Base-by-base conservation (phyloP, 164 flowering plant species). In the Litsea cubeba region DNA sequence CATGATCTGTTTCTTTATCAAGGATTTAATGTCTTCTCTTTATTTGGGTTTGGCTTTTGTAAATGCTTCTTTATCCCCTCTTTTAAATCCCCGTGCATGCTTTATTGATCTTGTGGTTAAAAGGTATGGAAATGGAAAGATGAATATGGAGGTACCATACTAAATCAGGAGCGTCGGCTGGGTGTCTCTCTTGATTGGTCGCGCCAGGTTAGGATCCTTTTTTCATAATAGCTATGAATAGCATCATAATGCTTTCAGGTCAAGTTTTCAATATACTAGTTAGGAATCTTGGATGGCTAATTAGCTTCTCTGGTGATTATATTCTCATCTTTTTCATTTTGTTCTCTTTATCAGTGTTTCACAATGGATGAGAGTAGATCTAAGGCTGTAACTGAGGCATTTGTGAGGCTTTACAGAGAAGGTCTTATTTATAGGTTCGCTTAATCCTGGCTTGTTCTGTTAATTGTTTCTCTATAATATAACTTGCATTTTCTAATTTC, bases 181-280 rank as follows among this genome's bases (percentile, higher is more conserved):
- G 99, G 97, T 76, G 92, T 92, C n/a, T 91, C 99, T 79, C 91
- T 94, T 76, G 99, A 96, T 80, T 96, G 99, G 99, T 88, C 99
- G 4, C 98, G 98, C 65, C 97, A 96, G 95, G 98, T 96, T 78
- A 74, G 74, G 10, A 67, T 68, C 74, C 62, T 15, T 11, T 5
- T 12, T 50, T 71, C 2, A 26, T 67, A 23, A 12, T 46, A n/a
- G 3, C 12, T 14, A 18, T 10, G 46, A 18, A 30, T n/a, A 23
- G 7, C 6, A 75, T 23, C 23, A 24, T 8, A 50, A 58, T 72
- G 18, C 12, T 68, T 62, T 72, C 24, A 54, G 32, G 20, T 40
- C 46, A 40, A 7, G 46, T 40, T 40, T 14, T 54, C 60, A 54
- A 3, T 54, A 54, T 15, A 54, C 60, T 54, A 54, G 60, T 15